Conservation (phyloP, 225 moss, liverwort and hornwort species). For the Thuidium tamariscinum region DNA sequence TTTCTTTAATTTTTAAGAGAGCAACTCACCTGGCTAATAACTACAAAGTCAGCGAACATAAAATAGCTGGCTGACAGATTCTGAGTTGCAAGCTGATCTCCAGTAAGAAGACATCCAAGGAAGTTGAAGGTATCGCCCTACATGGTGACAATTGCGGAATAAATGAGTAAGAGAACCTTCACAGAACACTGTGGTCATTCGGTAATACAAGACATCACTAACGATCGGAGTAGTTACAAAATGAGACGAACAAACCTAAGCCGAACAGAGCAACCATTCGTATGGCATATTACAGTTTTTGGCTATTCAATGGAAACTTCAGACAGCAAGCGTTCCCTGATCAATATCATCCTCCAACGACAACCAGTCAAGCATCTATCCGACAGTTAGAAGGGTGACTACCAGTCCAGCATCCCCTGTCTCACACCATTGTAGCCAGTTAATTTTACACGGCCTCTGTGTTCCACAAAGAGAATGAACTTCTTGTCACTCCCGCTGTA, state of each 20-base stretch:
- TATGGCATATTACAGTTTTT: not conserved
- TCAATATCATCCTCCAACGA: not conserved
- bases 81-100: conserved; percentile 74
- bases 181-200: not conserved
- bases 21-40: conserved; percentile 70
- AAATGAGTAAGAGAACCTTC: not conserved
- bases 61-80: conserved; percentile 78
- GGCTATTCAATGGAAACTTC: not conserved
- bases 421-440: not conserved
- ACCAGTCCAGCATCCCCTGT: not conserved
- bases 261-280: not conserved
- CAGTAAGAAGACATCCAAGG: conserved; percentile 78
- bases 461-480: not conserved
- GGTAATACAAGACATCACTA: not conserved
- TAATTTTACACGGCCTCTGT: not conserved
- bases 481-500: not conserved
- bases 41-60: conserved; percentile 54
- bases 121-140: conserved; percentile 88
- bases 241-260: not conserved
- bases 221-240: not conserved
- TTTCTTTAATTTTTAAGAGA: not conserved
- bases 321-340: not conserved
- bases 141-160: not conserved
- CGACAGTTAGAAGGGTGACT: not conserved
- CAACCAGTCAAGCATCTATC: not conserved